A percentile compares a stretch with the other conserved stretches of the same genome.
phyloP scores from a whole-genome alignment of 2,329 filamentous ascomycete genomes.

The Trichoderma semiorbis region DNA sequence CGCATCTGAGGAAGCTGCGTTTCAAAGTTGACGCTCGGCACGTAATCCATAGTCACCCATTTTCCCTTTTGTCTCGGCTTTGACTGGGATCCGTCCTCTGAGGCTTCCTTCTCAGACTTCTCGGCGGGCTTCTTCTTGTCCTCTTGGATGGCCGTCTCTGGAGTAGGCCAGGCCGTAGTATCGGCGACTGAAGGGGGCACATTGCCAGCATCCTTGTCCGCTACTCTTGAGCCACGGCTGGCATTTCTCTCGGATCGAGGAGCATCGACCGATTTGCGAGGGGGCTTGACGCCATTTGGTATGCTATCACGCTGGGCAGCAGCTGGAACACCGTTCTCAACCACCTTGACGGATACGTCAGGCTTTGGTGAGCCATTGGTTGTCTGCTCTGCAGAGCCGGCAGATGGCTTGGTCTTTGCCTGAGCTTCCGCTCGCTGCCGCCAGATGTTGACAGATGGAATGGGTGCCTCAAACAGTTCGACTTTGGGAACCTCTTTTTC shows the following conservation, averaged over 20 bases:
- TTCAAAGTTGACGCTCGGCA: constrained; percentile 80
- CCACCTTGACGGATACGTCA: constrained; percentile 36
- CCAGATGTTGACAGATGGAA: constrained; percentile 87
- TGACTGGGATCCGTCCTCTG: constrained; percentile 45
- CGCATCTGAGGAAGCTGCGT: constrained; percentile 66
- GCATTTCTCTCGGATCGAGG: constrained; percentile 41
- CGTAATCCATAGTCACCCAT: constrained; percentile 81
- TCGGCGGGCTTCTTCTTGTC: constrained; percentile 72
- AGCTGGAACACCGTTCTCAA: constrained; percentile 24
- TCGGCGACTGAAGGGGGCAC: constrained; percentile 67
- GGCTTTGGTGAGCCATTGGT: constrained; percentile 38
- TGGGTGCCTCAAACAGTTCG: constrained; percentile 74
- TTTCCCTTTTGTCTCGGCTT: constrained; percentile 69
- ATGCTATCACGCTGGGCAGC: constrained; percentile 27
- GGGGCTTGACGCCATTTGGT: constrained; percentile 38
- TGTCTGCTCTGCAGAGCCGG: constrained; percentile 37
- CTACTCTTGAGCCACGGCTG: constrained; percentile 45
- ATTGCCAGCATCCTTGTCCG: constrained; percentile 42
- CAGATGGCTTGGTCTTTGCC: constrained; percentile 46
- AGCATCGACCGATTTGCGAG: constrained; percentile 42
- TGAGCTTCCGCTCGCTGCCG: constrained; percentile 68
- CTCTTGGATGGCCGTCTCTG: constrained; percentile 68
- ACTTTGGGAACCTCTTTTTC: constrained; percentile 51
- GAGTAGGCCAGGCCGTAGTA: constrained; percentile 83
- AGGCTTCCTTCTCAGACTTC: constrained; percentile 57